Conservation (phyloP, 345 rosid genomes). For the Euclidium syriacum region DNA sequence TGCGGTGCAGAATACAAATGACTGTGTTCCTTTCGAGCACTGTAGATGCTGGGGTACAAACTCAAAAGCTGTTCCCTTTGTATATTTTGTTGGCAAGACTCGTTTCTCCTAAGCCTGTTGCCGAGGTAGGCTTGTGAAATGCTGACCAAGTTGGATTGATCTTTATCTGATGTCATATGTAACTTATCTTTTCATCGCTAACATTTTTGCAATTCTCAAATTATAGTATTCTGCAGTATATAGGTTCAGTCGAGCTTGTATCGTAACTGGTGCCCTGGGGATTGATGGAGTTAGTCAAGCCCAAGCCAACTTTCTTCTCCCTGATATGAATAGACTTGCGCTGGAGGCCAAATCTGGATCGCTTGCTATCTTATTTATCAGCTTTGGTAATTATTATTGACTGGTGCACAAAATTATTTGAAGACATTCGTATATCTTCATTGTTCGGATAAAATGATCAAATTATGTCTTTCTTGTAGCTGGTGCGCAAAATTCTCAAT, state of each 20-base stretch:
- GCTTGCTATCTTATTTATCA: slow-evolving; percentile 73
- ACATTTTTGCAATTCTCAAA: slow-evolving; percentile 31
- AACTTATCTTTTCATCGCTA: slow-evolving; percentile 15
- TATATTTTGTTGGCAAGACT: slow-evolving; percentile 77
- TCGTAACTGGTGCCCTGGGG: slow-evolving; percentile 70
- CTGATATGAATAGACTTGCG: slow-evolving; percentile 74
- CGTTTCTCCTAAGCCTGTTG: slow-evolving; percentile 44
- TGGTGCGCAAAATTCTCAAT: slow-evolving; percentile 59
- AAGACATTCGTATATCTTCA: slow-evolving; percentile 3
- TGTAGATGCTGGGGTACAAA: slow-evolving; percentile 46
- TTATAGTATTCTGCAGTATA: slow-evolving; percentile 87
- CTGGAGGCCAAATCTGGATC: slow-evolving; percentile 78
- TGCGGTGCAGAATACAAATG: slow-evolving; percentile 67
- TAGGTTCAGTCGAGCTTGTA: slow-evolving; percentile 73
- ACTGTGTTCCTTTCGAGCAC: slow-evolving; percentile 50
- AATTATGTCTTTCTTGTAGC: slow-evolving; percentile 41
- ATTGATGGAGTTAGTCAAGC: slow-evolving; percentile 58
- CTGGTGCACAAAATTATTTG: not conserved
- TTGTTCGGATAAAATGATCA: slow-evolving; percentile 16
- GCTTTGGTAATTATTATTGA: slow-evolving; percentile 54
- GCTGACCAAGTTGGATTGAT: not conserved
- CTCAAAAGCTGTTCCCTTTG: slow-evolving; percentile 62
- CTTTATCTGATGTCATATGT: not conserved
- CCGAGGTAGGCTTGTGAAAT: slow-evolving; percentile 49
- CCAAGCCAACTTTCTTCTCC: slow-evolving; percentile 74